Percentiles rank a stretch among this genome's conserved stretches.
Evolutionary conservation across 2,329 filamentous ascomycete genomes (phyloP).

Genomic region (Penicillium italicum): DNA sequence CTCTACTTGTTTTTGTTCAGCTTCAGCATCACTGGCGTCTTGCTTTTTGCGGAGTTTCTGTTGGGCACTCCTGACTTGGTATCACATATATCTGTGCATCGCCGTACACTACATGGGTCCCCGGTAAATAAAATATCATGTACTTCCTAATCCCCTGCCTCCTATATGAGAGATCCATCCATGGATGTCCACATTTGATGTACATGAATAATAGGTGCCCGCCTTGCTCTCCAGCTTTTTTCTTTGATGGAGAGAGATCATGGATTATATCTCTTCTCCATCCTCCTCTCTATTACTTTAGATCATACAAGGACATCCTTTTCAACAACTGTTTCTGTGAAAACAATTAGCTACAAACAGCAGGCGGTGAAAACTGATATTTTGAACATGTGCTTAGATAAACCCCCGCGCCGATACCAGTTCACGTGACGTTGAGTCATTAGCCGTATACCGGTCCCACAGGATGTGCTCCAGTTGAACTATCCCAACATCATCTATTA

Average conservation of each 20-base stretch:
- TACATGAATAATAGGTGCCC: neutral
- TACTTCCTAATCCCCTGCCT: neutral
- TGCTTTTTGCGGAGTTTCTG: constrained; percentile 11
- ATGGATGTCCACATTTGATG: neutral
- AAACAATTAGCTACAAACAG: neutral
- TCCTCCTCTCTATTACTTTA: too few species aligned
- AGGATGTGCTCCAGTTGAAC: neutral
- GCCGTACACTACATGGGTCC: neutral
- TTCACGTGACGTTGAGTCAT: constrained; percentile 28
- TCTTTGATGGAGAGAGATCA: too few species aligned
- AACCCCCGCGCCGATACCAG: constrained; percentile 28
- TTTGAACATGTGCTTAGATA: constrained; percentile 1
- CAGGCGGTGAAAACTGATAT: neutral
- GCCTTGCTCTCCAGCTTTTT: neutral
- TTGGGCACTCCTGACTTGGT: constrained; percentile 7
- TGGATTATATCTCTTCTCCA: too few species aligned
- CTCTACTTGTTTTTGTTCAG: constrained; percentile 11
- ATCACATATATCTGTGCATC: constrained; percentile 5
- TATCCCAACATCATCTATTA: constrained; percentile 13
- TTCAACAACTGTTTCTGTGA: neutral
- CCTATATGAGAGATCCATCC: neutral
- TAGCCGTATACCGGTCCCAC: constrained; percentile 17
- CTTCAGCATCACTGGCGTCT: constrained; percentile 21
- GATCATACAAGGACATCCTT: neutral
- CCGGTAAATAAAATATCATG: neutral